Percentiles rank a stretch among this genome's conserved stretches.
phyloP scores from a whole-genome alignment of 345 rosid species.

The Heritiera littoralis region DNA sequence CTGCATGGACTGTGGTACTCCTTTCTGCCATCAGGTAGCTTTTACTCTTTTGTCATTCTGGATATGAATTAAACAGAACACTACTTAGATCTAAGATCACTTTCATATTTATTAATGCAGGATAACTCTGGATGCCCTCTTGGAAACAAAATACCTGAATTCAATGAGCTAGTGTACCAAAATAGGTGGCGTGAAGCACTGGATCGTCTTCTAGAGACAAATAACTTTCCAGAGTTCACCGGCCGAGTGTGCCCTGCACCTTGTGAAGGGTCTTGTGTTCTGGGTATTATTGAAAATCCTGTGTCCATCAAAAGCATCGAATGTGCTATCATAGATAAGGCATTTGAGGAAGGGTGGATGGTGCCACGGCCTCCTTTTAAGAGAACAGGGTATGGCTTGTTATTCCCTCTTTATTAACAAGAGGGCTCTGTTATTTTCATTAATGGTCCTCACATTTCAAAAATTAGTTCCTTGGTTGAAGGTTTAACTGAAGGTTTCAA shows the following conservation, averaged over 20 bases:
- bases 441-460: background rate
- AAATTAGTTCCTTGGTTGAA: background rate
- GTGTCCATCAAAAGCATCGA: constrained; percentile 95
- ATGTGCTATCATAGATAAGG: constrained; percentile 90
- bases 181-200: constrained; percentile 99
- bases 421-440: background rate
- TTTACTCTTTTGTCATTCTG: constrained; percentile 4
- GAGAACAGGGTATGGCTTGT: constrained; percentile 75
- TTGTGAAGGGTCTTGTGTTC: constrained; percentile 99
- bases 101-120: constrained; percentile 38
- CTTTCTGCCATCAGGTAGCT: constrained; percentile 95
- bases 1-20: constrained; percentile 99
- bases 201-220: constrained; percentile 91
- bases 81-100: background rate
- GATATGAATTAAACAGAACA: background rate
- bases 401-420: background rate
- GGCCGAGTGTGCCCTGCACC: constrained; percentile 99
- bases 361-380: constrained; percentile 80
- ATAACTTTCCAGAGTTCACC: constrained; percentile 97
- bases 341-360: constrained; percentile 99
- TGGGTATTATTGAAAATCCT: constrained; percentile 99
- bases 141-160: constrained; percentile 99
- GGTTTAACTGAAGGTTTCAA: background rate
- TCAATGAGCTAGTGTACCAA: constrained; percentile 95
- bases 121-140: constrained; percentile 98